A percentile compares a stretch with the other conserved stretches of the same genome.
phyloP scores from a whole-genome alignment of 2,329 filamentous ascomycete genomes.

The Sarocladium brachiariae region DNA sequence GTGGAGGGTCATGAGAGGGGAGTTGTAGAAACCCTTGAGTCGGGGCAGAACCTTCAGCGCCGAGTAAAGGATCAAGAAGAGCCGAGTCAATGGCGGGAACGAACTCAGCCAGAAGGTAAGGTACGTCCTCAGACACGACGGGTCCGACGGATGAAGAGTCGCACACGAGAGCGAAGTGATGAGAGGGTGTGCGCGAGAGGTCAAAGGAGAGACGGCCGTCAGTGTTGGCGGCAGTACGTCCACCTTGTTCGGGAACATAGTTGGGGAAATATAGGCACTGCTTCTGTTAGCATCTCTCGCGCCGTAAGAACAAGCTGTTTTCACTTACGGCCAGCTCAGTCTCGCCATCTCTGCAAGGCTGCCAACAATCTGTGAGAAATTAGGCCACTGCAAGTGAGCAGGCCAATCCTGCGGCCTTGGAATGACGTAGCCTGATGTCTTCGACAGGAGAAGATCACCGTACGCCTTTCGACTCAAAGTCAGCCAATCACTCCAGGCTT shows the following conservation, averaged over 20 bases:
- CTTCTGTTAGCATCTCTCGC: conserved; percentile 10
- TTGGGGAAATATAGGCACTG: conserved; percentile 74
- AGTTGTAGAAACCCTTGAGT: conserved; percentile 60
- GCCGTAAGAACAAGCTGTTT: neutral
- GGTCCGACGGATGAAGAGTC: conserved; percentile 77
- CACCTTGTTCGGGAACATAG: conserved; percentile 70
- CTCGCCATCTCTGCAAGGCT: conserved; percentile 74
- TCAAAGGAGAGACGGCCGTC: conserved; percentile 66
- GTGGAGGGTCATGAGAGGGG: conserved; percentile 62
- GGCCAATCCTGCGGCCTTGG: conserved; percentile 63
- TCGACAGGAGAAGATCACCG: conserved; percentile 54
- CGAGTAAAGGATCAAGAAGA: conserved; percentile 70
- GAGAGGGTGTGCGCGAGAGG: conserved; percentile 77
- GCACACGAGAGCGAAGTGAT: conserved; percentile 84
- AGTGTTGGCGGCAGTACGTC: conserved; percentile 59
- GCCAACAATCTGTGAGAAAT: conserved; percentile 68
- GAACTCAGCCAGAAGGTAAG: conserved; percentile 80
- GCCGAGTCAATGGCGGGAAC: conserved; percentile 70
- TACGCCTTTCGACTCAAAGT: conserved; percentile 21
- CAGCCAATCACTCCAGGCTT: neutral
- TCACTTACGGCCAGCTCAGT: conserved; percentile 72
- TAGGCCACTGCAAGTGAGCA: conserved; percentile 63
- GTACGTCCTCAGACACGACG: conserved; percentile 82
- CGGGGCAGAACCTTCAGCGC: conserved; percentile 60
- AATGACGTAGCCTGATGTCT: conserved; percentile 76